phyloP scores from a whole-genome alignment of 2,329 filamentous ascomycete genomes.

The Scytalidium sp. region DNA sequence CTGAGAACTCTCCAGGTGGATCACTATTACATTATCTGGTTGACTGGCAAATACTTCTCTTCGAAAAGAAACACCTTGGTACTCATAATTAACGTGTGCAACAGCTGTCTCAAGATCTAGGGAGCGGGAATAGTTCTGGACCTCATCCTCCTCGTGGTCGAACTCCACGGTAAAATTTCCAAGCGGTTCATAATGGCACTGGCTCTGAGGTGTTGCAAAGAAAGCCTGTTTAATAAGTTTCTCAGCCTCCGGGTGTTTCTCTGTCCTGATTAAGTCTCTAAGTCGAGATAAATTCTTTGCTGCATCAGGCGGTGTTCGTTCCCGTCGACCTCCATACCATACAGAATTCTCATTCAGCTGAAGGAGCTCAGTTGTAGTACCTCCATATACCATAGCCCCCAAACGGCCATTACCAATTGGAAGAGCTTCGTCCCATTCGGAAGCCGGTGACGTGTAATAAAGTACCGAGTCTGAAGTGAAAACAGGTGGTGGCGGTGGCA shows the following conservation, averaged over 20 bases:
- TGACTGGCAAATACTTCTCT: constrained; percentile 37
- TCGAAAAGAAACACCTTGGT: constrained; percentile 25
- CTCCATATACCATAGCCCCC: constrained; percentile 42
- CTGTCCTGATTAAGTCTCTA: constrained; percentile 36
- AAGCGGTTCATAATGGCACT: constrained; percentile 44
- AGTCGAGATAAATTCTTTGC: constrained; percentile 33
- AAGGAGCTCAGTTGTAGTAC: constrained; percentile 38
- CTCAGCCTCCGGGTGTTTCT: constrained; percentile 38
- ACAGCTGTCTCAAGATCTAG: constrained; percentile 34
- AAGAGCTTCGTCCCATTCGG: constrained; percentile 34
- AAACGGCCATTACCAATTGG: constrained; percentile 47
- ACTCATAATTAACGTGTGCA: constrained; percentile 31
- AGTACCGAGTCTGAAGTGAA: constrained; percentile 13
- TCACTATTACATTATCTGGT: constrained; percentile 35
- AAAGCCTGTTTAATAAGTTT: constrained; percentile 37
- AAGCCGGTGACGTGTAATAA: constrained; percentile 27
- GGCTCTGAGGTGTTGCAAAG: constrained; percentile 41
- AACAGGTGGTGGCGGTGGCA: background rate
- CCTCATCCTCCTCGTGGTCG: constrained; percentile 26
- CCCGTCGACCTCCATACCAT: constrained; percentile 42
- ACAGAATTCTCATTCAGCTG: constrained; percentile 46
- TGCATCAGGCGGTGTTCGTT: constrained; percentile 38
- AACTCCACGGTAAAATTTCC: constrained; percentile 37
- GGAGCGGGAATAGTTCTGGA: constrained; percentile 31
- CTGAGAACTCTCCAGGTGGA: constrained; percentile 21